Evolutionary conservation across 2,329 filamentous ascomycete species (phyloP), one percentile per base, ranked within the genome.

Genomic region (Talaromyces sp.): DNA sequence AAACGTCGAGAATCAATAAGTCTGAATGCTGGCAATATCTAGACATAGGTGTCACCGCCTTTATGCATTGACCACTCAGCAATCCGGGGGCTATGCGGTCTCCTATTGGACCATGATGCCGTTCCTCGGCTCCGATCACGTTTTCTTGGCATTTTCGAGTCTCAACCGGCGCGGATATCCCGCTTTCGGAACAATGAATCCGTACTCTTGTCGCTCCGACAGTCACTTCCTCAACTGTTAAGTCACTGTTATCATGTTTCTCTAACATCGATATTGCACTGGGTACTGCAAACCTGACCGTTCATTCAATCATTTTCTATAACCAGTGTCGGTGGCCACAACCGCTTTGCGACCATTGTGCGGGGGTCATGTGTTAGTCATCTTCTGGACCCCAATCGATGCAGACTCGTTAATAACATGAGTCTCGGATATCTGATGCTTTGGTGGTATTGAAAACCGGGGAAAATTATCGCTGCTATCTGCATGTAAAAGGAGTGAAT

Each of bases 31-130:
- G 45, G 28, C 45, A 48, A 48, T 48, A 48, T 35, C n/a, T 9
- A 33, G 15, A 46, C 5, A 8, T 39, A 52, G 45, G 28, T 52
- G 52, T 59, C 45, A 59, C 57, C 57, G 57, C 57, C 53, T 25
- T 22, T 7, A 10, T 5, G 3, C 33, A 36, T 39, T 50, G 41
- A 11, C 57, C 57, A 55, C 43, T 58, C 21, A 46, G 35, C 56
- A 52, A 4, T 22, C 40, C 10, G 51, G 43, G n/a, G 17, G 33
- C 5, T 17, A 15, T 10, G 1, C 21, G 10, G n/a, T 17, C n/a
- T 55, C 43, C 52, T 15, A 59, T 59, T 59, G 57, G 57, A 9
- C 57, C 36, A 22, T 19, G 8, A 15, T 25, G 7, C 33, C 28
- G 48, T 21, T 36, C 36, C 45, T 57, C 11, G 17, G 19, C 37